Percentiles rank a stretch among this genome's conserved stretches.
Evolutionary conservation across 257 asterid genomes (phyloP).

Genomic region (Prunella vulgaris): DNA sequence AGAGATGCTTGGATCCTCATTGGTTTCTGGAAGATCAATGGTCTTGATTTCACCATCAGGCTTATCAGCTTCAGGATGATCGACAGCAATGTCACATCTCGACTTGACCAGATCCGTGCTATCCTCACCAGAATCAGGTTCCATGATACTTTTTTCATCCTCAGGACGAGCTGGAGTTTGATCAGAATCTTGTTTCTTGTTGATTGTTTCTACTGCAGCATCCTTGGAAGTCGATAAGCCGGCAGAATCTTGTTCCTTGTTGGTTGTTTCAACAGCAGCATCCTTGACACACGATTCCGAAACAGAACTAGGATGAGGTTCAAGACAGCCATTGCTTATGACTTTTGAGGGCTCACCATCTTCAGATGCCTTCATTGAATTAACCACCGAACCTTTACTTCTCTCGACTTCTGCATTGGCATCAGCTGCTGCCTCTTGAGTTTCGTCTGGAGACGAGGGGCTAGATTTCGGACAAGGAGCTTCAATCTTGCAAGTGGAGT

Average conservation of each 20-base stretch:
- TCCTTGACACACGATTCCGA: background rate
- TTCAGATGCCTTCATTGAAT: constrained; percentile 18
- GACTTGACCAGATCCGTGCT: background rate
- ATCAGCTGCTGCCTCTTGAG: background rate
- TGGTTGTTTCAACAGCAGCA: background rate
- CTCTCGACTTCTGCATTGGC: background rate
- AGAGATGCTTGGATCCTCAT: background rate
- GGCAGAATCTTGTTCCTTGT: too few species aligned
- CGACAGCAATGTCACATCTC: background rate
- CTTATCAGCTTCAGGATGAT: constrained; percentile 8
- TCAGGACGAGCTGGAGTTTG: background rate
- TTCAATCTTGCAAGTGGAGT: constrained; percentile 9
- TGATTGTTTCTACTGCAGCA: background rate
- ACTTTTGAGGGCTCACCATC: background rate
- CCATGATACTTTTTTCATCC: background rate
- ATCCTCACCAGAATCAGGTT: background rate
- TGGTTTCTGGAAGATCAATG: background rate
- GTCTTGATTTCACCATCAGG: constrained; percentile 10
- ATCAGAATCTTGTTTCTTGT: background rate
- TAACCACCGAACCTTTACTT: background rate
- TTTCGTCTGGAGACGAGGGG: constrained; percentile 8
- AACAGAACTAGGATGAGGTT: constrained; percentile 4
- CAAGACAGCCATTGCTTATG: constrained; percentile 14
- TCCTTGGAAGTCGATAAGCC: too few species aligned
- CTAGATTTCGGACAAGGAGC: constrained; percentile 12